Evolutionary conservation across 176 grass and related monocot genomes (phyloP).

Genomic region (Bolboschoenus planiculmis): DNA sequence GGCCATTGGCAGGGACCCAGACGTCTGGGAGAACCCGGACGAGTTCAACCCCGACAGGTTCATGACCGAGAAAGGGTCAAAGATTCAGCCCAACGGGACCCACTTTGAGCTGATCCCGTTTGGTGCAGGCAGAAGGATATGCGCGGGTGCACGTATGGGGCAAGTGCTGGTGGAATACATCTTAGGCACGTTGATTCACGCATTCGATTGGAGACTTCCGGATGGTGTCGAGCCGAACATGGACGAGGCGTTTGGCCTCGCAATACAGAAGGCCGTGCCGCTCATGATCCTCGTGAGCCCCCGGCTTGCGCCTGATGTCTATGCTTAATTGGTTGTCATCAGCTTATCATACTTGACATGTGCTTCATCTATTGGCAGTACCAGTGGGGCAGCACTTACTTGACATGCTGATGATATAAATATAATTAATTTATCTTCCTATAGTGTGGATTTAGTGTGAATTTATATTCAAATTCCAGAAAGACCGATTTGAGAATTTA

Average conservation of each 20-base stretch:
- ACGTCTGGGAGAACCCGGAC: slow-evolving; percentile 17
- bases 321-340: not conserved
- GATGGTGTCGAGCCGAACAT: slow-evolving; percentile 15
- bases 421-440: not conserved
- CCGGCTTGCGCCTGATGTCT: not conserved
- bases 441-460: not conserved
- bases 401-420: too few species aligned
- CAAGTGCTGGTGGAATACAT: slow-evolving; percentile 29
- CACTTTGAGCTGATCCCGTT: slow-evolving; percentile 34
- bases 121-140: slow-evolving; percentile 28
- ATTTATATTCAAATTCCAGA: not conserved
- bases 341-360: too few species aligned
- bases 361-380: too few species aligned
- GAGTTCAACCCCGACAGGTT: slow-evolving; percentile 25
- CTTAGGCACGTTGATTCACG: slow-evolving; percentile 24
- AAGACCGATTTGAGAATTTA: not conserved
- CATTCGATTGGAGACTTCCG: slow-evolving; percentile 26
- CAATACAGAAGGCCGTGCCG: slow-evolving; percentile 24
- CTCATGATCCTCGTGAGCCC: slow-evolving; percentile 9
- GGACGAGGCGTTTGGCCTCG: slow-evolving; percentile 15
- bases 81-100: slow-evolving; percentile 24
- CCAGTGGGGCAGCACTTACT: too few species aligned
- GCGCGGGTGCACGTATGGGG: slow-evolving; percentile 24
- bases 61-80: slow-evolving; percentile 12
- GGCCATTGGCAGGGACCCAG: slow-evolving; percentile 22